Evolutionary conservation across 2,329 filamentous ascomycete genomes (phyloP).

Genomic region (Hymenoscyphus repandus): DNA sequence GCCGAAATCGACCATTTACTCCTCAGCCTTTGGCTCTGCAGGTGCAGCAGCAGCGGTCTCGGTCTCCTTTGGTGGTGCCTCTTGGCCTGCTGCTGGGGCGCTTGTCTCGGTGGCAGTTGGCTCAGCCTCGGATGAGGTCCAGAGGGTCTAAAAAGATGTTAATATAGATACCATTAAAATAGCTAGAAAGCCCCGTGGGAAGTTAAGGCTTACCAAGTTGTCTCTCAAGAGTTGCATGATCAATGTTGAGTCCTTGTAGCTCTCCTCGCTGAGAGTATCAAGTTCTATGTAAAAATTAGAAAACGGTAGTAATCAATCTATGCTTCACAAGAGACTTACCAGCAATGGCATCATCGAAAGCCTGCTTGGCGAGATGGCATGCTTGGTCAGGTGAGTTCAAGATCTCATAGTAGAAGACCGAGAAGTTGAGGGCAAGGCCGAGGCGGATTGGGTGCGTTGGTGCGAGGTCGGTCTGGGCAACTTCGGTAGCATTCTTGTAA

Average conservation of each 20-base stretch:
- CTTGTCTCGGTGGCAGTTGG: conserved; percentile 51
- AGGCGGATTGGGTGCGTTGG: conserved; percentile 92
- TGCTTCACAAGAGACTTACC: conserved; percentile 40
- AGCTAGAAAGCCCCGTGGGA: background rate
- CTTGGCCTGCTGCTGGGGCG: no score
- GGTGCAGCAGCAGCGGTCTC: conserved; percentile 44
- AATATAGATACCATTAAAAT: background rate
- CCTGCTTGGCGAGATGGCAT: conserved; percentile 95
- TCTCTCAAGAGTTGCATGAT: conserved; percentile 99
- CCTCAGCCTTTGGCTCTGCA: conserved; percentile 29
- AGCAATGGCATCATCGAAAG: conserved; percentile 94
- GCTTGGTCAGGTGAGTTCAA: conserved; percentile 97
- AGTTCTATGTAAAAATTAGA: conserved; percentile 51
- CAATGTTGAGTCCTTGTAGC: conserved; percentile 96
- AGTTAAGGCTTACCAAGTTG: conserved; percentile 55
- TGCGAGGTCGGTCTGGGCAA: conserved; percentile 81
- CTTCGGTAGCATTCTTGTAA: conserved; percentile 91
- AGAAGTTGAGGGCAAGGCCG: conserved; percentile 91
- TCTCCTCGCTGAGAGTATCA: conserved; percentile 95
- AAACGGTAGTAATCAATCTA: background rate
- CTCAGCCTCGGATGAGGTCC: conserved; percentile 98
- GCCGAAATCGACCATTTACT: conserved; percentile 29
- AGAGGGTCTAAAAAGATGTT: conserved; percentile 67
- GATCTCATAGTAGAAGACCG: conserved; percentile 99
- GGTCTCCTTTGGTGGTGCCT: conserved; percentile 35